Evolutionary conservation across 768 basidiomycete species (phyloP), one percentile per base, ranked within the genome.

Genomic region (Podaxis sp.): DNA sequence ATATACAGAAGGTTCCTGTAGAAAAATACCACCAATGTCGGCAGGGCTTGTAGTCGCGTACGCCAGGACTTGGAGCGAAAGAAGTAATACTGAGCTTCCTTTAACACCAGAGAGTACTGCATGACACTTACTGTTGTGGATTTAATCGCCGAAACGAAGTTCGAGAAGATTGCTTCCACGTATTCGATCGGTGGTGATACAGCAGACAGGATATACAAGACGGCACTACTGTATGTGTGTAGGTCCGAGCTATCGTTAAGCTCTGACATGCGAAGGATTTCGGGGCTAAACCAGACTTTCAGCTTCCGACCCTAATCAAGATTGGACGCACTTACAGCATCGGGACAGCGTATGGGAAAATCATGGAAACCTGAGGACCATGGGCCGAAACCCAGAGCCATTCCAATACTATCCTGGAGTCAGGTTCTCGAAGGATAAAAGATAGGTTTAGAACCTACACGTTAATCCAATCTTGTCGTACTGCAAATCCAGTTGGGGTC

Each of bases 391-490:
- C 76, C 87, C 90, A 92, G 37, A 94, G 77, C 91, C 90, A 94
- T 69, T 88, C 82, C 33, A 94, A 72, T 63, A 91, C 90, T 92
- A 68, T n/a, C 62, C 29, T 46, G 66, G 57, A 70, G 59, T 43
- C 63, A 64, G 22, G 52, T 43, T 61, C 57, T 33, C 33, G 33
- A 61, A 24, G 57, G 49, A 64, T 38, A 19, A 56, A 27, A 56
- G 49, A 25, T 27, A 50, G 52, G 65, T 43, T 27, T 36, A 59
- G 13, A 47, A 74, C 85, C 71, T 75, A 93, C 92, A 77, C n/a
- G 93, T 91, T 60, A 93, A 75, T 2, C 91, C 92, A 64, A 93
- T 85, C 77, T 92, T 94, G 75, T 96, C 94, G 71, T 95, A 95
- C 82, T 91, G 66, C 22, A 63, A 54, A 52, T 49, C 51, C 27